Percentiles rank a stretch among this genome's conserved stretches.
phyloP scores from a whole-genome alignment of 179 eudicot species.

The Sideroxylon spinosum region DNA sequence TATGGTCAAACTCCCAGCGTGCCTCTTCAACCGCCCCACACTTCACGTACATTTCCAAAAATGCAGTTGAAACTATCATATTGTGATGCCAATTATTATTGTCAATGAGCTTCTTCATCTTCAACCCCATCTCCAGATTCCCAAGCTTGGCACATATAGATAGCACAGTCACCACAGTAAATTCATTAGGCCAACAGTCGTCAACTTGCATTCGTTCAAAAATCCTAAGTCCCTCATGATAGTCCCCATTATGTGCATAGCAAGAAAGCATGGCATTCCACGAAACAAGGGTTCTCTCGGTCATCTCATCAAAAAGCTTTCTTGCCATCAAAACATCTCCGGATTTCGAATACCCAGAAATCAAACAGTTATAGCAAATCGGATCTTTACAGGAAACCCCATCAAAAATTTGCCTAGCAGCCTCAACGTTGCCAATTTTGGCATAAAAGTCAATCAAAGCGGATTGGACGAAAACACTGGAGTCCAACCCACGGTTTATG shows the following conservation, averaged over 20 bases:
- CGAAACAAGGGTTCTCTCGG: constrained; percentile 41
- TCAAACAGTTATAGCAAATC: constrained; percentile 49
- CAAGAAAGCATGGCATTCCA: constrained; percentile 59
- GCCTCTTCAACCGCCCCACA: constrained; percentile 62
- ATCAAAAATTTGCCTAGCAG: constrained; percentile 50
- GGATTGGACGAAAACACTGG: constrained; percentile 41
- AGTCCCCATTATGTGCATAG: constrained; percentile 41
- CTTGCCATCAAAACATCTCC: constrained; percentile 43
- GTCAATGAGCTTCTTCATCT: constrained; percentile 37
- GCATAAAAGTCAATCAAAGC: constrained; percentile 58
- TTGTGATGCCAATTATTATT: constrained; percentile 36
- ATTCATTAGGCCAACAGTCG: constrained; percentile 36
- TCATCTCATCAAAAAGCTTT: constrained; percentile 53
- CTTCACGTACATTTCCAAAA: constrained; percentile 63
- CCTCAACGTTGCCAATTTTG: constrained; percentile 40
- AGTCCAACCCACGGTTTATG: constrained; percentile 38
- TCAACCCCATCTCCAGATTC: constrained; percentile 49
- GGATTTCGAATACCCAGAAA: constrained; percentile 43
- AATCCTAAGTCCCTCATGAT: constrained; percentile 41
- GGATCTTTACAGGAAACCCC: constrained; percentile 40
- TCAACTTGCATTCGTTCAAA: constrained; percentile 46
- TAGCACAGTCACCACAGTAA: constrained; percentile 42
- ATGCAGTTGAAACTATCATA: constrained; percentile 55
- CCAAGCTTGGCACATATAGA: constrained; percentile 51
- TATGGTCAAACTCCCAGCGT: constrained; percentile 44